Base-by-base conservation (phyloP, 257 asterid genomes). In the Schizonepeta tenuifolia region DNA sequence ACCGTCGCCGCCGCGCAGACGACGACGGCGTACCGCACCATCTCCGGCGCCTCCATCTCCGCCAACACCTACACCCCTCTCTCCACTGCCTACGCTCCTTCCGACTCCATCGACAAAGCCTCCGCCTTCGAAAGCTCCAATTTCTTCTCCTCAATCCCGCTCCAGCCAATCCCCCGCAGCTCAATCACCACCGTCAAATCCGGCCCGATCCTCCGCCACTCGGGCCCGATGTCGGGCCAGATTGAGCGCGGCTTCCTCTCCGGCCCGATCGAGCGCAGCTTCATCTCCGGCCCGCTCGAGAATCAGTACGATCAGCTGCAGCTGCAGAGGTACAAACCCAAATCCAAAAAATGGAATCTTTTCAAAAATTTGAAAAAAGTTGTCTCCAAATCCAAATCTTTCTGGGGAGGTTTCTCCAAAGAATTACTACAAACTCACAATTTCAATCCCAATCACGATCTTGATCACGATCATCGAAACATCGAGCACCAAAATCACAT, bases 11-110 rank as follows among this genome's bases (percentile, higher is more conserved):
- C 38, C 26, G 20, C 69, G 72, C 87, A 65, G 35, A 67, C 84
- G 67, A 60, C 96, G 69, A 60, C 96, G 80, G 80, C 90, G 40
- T 88, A 88, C 66, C 79, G 91, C 15, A 86, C 97, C 12, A 91
- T 94, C 67, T 94, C 97, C 78, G 99, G 99, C 69, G 99, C 99
- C 14, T 82, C 97, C 75, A 89, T 94, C 83, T 91, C 97, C 57
- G 99, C 99, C 81, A 94, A 94, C 82, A 79, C 87, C 59, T 83
- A 86, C 56, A 90, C 97, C 5, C 86, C 91, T 49, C 92, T 86
- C 67, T 90, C 99, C 65, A 88, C 96, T 60, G 76, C 91, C 7
- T 88, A 81, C 86, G 51, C 69, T 67, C 53, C 46, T 18, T 70
- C 84, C 8, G 73, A 79, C 28, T 54, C 77, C n/a, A 68, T 83